Conservation (phyloP, 148 eudicot species). For the Bassia scoparia region DNA sequence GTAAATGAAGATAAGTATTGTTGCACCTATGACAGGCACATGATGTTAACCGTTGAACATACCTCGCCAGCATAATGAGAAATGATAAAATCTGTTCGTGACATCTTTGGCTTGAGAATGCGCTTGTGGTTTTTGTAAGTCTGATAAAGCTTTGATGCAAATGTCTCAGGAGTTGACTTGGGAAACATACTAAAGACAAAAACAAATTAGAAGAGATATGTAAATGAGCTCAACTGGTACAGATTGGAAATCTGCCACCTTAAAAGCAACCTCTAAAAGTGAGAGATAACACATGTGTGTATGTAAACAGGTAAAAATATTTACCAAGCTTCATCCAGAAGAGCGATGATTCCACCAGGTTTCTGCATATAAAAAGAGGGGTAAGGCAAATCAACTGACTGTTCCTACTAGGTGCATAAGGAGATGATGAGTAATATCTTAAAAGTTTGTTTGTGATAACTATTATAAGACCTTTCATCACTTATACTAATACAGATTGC, state of each 20-base stretch:
- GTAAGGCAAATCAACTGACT: conserved; percentile 10
- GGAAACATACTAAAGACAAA: conserved; percentile 85
- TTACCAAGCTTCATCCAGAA: conserved; percentile 99
- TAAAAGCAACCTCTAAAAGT: not conserved
- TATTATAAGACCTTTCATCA: not conserved
- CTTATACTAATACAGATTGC: not conserved
- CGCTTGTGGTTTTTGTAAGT: conserved; percentile 86
- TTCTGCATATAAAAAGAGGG: conserved; percentile 49
- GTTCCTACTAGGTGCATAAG: not conserved
- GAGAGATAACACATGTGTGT: not conserved
- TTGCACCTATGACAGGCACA: conserved; percentile 2
- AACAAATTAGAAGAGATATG: conserved; percentile 10
- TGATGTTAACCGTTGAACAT: conserved; percentile 21
- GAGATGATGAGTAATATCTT: not conserved
- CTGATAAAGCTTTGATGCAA: conserved; percentile 90
- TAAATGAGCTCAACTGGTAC: conserved; percentile 16
- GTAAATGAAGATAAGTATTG: conserved; percentile 4
- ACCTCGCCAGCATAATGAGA: conserved; percentile 99
- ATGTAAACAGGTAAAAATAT: conserved; percentile 17
- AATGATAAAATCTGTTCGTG: conserved; percentile 85
- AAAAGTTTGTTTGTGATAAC: not conserved
- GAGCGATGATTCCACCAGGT: conserved; percentile 94
- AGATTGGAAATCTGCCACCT: conserved; percentile 3
- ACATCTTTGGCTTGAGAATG: conserved; percentile 87
- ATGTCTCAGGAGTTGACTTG: conserved; percentile 93